Base-by-base conservation (phyloP, 495 filamentous ascomycete genomes). In the Neurospora sp. region DNA sequence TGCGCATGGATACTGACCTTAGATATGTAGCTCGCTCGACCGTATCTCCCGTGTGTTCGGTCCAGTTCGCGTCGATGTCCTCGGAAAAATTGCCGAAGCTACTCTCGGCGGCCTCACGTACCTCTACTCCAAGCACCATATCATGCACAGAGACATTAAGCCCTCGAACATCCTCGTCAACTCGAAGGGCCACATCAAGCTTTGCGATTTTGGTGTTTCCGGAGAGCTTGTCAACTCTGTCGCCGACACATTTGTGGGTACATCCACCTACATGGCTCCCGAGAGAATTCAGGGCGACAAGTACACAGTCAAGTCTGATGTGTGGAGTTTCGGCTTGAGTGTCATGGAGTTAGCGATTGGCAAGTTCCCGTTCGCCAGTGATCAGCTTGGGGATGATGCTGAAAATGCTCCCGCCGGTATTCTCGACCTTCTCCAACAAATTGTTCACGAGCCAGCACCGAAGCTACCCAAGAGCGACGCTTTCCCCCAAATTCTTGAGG, bases 111-210 rank as follows among this genome's bases (percentile, higher is more conserved):
- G 96, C 40, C 87, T 99, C 37, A 93, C 93, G 18, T 99, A 99
- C 80, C 91, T 99, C 71, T 99, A 98, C 83, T 91, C 92, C 77
- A 90, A 90, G 60, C 94, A 98, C 79, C 93, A 94, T 73, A 99
- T 99, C 79, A 97, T 99, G 92, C 96, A 99, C 80, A 91, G 96
- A 75, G 96, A 99, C 81, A 97, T 99, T 85, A 99, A 99, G 79
- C 96, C 96, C 2, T 98, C 96, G 49, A 99, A 99, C 80, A 91
- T 99, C 70, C 86, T 98, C 42, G 92, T 98, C 80, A 98, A 97
- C 85, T 97, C 94, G 4, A 90, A 91, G 27, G 96, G 96, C 5
- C 89, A 91, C 75, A 99, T 99, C 86, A 99, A 98, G 83, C 88
- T 99, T 7, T 98, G 96, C 82, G 96, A 99, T 80, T 99, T 99